Base-by-base conservation (phyloP, 2,329 filamentous ascomycete species). In the Ceratocystis destructans region DNA sequence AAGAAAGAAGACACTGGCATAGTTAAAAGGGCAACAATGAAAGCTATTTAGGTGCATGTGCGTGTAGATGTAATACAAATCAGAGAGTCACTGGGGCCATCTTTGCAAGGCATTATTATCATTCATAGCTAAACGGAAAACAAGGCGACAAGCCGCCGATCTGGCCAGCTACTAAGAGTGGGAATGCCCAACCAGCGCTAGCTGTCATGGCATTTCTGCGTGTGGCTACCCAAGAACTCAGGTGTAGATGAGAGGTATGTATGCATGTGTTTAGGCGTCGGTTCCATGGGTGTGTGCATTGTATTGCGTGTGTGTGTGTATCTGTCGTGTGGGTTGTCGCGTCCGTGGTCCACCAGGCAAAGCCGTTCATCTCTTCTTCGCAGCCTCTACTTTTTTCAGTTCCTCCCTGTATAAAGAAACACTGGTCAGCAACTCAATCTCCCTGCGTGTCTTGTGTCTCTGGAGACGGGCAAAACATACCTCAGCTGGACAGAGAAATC, bases 401-500 rank as follows among this genome's bases (percentile, higher is more conserved):
- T 97, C 93, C 77, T 96, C 89, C 78, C 88, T 92, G 70, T 68
- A 22, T 1, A 22, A 22, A 37, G 15, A 17, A 4, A 61, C 61
- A 65, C 70, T 64, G 71, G 70, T 62, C 20, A 62, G 45, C 46
- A 65, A 59, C 22, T 20, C 8, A 1, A 28, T 62, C 22, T 31
- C 48, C 20, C n/a, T 8, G 20, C 20, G 12, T 25, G 12, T 4
- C 15, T 12, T 1, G n/a, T 8, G 20, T 53, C 22, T 12, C 7
- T 48, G 10, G 17, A 6, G 12, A 61, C 22, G 31, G 28, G 28
- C 22, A 28, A 33, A 65, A 80, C 87, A 71, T 77, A 96, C 93
- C 90, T 95, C 73, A 99, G 79, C 80, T 97, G 93, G 73, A 89
- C 84, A 12, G 91, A 94, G 76, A 99, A 99, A 73, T 99, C 94